These are phyloP conservation scores for Stachybotrys elegans DNA, from an alignment of 2,329 filamentous ascomycete genomes.

Conservation along the genomic window DNA sequence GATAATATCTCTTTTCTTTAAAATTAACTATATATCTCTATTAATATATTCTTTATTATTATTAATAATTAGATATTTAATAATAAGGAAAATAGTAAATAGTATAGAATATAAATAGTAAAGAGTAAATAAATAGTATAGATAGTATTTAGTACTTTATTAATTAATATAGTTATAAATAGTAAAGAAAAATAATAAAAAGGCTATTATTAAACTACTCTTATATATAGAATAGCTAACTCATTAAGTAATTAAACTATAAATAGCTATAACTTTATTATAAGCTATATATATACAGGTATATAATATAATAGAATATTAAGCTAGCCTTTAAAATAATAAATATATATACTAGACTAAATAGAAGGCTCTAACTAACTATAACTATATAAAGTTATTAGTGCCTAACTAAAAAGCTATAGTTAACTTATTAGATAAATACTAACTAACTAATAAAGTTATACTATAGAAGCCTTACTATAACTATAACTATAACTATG, in stretches of 20 bases:
- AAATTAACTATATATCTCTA: too few relatives aligned
- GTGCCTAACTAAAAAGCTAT: neutral
- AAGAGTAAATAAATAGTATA: neutral
- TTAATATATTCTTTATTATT: neutral
- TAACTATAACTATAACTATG: too few relatives aligned
- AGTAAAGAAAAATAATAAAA: neutral
- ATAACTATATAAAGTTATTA: too few relatives aligned
- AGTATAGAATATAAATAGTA: neutral
- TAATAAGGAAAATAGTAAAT: neutral
- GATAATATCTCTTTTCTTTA: too few relatives aligned
- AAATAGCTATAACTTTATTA: constrained; percentile 1
- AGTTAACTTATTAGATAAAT: neutral
- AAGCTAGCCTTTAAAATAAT: neutral
- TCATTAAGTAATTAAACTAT: neutral
- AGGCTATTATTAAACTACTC: neutral
- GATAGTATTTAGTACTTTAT: neutral
- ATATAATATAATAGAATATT: constrained; percentile 1
- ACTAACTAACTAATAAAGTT: too few relatives aligned
- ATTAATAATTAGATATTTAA: too few relatives aligned
- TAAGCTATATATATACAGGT: neutral
- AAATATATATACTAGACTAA: neutral
- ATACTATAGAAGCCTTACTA: constrained; percentile 1
- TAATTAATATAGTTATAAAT: constrained; percentile 3
- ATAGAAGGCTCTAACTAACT: neutral
- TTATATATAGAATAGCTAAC: neutral